Base-by-base conservation (phyloP, 352 stramenopile genomes). In the Phytophthora rubi region DNA sequence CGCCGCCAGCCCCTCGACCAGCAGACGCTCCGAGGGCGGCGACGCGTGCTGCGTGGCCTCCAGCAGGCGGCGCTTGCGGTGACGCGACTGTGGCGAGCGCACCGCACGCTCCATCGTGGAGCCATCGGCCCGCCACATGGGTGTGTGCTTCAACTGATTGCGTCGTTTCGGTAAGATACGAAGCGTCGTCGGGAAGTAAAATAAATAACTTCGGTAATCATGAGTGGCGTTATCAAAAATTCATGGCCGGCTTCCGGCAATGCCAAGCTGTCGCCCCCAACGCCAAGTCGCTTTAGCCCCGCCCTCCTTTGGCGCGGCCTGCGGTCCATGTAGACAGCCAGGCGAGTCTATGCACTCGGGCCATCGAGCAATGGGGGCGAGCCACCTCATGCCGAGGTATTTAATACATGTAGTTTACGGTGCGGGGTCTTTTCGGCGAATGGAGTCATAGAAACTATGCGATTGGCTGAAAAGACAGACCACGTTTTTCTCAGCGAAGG, bases 11-110 rank as follows among this genome's bases (percentile, higher is more conserved):
- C 33, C 59, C 28, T 77, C 69, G 15, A 90, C 70, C 7, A 68
- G 53, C 10, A 44, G 28, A 2, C 88, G 63, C 35, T 92, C 84
- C 0, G 55, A 49, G 3, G 60, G 18, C 0, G 71, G 30, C 4
- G 84, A 92, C 6, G 77, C 79, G 47, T 88, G 82, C 53, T 88
- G 76, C 47, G 75, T 83, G 33, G 79, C 71, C 59, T 92, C 82
- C 33, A 81, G 64, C 45, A 88, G 77, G 23, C 74, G 73, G 1
- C 80, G 80, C 70, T 90, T 86, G 73, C 82, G 82, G 60, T 89
- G 82, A 12, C 82, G 80, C 12, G 84, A 75, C 51, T 88, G 77
- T 55, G 75, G 68, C 35, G 82, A 89, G 59, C 84, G 74, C 65
- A 70, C 63, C 7, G 44, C 52, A 18, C 77, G 72, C 62, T 79